Evolutionary conservation across 2,329 filamentous ascomycete species (phyloP), one percentile per base, ranked within the genome.

Genomic region (Orbilia ellipsospora): DNA sequence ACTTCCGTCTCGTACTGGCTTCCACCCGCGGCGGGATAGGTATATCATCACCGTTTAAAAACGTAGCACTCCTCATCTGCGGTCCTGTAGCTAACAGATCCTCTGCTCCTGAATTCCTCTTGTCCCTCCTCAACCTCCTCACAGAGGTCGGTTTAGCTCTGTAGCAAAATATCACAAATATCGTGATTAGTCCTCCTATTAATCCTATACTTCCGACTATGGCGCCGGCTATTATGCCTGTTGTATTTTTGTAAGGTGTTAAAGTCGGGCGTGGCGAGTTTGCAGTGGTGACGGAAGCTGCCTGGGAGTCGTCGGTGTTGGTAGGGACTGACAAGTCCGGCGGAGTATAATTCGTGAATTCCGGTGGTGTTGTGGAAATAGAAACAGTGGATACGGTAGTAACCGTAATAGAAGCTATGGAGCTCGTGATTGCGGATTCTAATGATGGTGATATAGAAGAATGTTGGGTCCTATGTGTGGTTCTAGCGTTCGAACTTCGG

Each of bases 141-240:
- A 15, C 44, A 1, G 48, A 16, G 1, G 18, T 8, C 13, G 16
- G 28, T 20, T n/a, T 42, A 28, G 16, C 36, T 28, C 69, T 48
- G 23, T 20, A 59, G 13, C 62, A 67, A 20, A 57, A 62, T 56
- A 67, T 44, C 2, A 57, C 36, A 4, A 59, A 13, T 6, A 67
- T 31, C 4, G 50, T 57, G 7, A 45, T 15, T 10, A 44, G 50
- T 8, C 69, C 63, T 0, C 62, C 42, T 1, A 74, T 6, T 4
- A 74, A n/a, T 2, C 56, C 69, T 13, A 67, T 2, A 5, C 48
- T 56, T 15, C 62, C 63, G 13, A 74, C 23, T 15, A 74, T 55
- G 3, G 56, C 55, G n/a, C 62, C 69, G 16, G 63, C 51, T 13
- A 74, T 74, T 6, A 67, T 59, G 7, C 62, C 69, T 59, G 48